phyloP scores from a whole-genome alignment of 2,329 filamentous ascomycete species.

The Xylaria arbuscula region DNA sequence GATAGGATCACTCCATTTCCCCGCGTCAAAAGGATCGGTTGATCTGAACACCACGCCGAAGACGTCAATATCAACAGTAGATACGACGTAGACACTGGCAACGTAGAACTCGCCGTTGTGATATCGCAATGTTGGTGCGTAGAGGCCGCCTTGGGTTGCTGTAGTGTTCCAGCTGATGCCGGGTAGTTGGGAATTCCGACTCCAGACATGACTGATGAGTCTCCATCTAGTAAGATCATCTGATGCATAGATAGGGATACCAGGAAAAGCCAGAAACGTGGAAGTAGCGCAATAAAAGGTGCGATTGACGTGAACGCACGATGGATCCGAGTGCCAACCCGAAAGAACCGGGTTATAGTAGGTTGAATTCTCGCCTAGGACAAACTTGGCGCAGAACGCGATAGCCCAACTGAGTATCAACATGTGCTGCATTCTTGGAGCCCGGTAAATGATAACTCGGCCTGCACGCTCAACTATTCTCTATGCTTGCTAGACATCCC shows the following conservation, averaged over 20 bases:
- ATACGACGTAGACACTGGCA: conserved; percentile 2
- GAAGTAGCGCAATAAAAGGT: conserved; percentile 4
- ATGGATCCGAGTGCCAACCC: conserved; percentile 1
- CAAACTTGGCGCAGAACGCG: not conserved
- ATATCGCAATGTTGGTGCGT: conserved; percentile 1
- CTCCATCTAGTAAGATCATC: conserved; percentile 4
- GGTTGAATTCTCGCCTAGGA: conserved; percentile 5
- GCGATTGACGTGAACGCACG: conserved; percentile 1
- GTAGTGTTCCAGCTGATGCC: not conserved
- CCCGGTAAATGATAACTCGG: not conserved
- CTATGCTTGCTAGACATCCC: conserved; percentile 1
- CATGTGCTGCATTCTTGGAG: not conserved
- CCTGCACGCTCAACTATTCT: not conserved
- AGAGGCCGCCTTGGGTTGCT: not conserved
- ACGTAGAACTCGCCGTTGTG: not conserved
- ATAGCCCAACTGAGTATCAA: not conserved
- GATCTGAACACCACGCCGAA: conserved; percentile 2
- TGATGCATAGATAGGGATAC: conserved; percentile 2
- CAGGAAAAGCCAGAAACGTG: not conserved
- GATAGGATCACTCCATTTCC: conserved; percentile 3
- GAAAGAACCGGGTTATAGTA: conserved; percentile 3
- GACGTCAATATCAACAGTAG: not conserved
- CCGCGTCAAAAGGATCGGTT: not conserved
- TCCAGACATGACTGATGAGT: conserved; percentile 5
- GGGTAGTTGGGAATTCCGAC: conserved; percentile 1